Evolutionary conservation across 2,329 filamentous ascomycete genomes (phyloP).

Genomic region (Penicillium occitanis): DNA sequence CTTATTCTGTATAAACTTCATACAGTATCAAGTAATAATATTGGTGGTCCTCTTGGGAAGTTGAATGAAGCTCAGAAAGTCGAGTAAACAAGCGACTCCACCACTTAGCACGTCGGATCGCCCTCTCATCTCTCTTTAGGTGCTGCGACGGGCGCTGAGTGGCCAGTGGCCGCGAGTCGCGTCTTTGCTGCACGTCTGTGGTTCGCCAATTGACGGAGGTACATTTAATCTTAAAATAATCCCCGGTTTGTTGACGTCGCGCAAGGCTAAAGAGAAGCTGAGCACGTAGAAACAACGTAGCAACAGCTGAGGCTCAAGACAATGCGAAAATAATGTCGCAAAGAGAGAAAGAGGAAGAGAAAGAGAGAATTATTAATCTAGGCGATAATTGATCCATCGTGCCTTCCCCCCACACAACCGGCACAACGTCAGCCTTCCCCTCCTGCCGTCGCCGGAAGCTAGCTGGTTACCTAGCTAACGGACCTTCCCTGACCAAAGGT

Average conservation of each 20-base stretch:
- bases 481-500: background rate
- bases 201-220: conserved; percentile 39
- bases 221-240: conserved; percentile 13
- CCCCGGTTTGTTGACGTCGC: conserved; percentile 17
- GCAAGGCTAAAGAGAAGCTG: conserved; percentile 3
- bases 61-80: background rate
- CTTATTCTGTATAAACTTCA: background rate
- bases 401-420: background rate
- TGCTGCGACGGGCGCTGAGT: conserved; percentile 3
- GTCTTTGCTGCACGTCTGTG: conserved; percentile 26
- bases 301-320: background rate
- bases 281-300: background rate
- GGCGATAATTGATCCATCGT: background rate
- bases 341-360: background rate
- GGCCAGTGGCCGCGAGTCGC: conserved; percentile 6
- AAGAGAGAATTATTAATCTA: background rate
- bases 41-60: background rate
- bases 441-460: conserved; percentile 6
- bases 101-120: conserved; percentile 3
- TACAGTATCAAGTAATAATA: background rate
- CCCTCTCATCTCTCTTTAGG: background rate
- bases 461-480: background rate
- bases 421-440: conserved; percentile 4
- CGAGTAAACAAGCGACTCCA: conserved; percentile 7
- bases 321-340: background rate